These are phyloP conservation scores for Populus simonii DNA, from an alignment of 345 rosid species.

Conservation along the genomic window DNA sequence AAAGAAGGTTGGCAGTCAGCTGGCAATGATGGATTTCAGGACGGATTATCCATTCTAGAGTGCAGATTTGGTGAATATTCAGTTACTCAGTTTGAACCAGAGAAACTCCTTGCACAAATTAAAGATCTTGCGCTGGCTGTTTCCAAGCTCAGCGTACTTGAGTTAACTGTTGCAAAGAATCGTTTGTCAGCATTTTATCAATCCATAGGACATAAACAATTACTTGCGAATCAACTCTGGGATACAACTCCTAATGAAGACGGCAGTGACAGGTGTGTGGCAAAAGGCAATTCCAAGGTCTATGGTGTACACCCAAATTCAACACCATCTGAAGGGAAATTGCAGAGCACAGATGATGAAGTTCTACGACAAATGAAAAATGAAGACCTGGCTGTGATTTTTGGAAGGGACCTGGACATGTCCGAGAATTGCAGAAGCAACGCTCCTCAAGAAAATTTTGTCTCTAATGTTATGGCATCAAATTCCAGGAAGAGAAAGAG, in stretches of 20 bases:
- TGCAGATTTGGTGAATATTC: constrained; percentile 34
- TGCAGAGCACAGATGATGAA: constrained; percentile 5
- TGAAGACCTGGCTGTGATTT: constrained; percentile 15
- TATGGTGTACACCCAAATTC: constrained; percentile 7
- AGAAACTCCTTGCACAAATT: constrained; percentile 47
- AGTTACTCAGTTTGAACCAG: constrained; percentile 43
- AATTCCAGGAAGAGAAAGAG: constrained; percentile 37
- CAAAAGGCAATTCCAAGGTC: constrained; percentile 9
- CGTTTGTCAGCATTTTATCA: constrained; percentile 54
- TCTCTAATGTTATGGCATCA: constrained; percentile 21
- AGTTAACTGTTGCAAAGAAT: constrained; percentile 41
- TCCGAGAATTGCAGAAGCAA: constrained; percentile 5
- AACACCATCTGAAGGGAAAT: constrained; percentile 1
- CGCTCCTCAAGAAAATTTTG: constrained; percentile 19
- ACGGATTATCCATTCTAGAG: constrained; percentile 8
- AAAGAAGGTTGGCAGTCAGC: constrained; percentile 22
- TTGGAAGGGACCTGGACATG: constrained; percentile 5
- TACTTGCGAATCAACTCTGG: constrained; percentile 47
- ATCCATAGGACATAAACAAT: constrained; percentile 49
- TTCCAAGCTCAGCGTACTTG: constrained; percentile 45
- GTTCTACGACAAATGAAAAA: constrained; percentile 14
- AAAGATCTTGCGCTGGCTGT: constrained; percentile 47
- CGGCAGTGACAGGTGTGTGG: constrained; percentile 4
- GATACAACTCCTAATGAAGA: constrained; percentile 27
- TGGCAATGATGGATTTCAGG: constrained; percentile 4